Percentiles rank a stretch among this genome's conserved stretches.
phyloP scores from a whole-genome alignment of 2,329 filamentous ascomycete species.

The Apiospora hydei region DNA sequence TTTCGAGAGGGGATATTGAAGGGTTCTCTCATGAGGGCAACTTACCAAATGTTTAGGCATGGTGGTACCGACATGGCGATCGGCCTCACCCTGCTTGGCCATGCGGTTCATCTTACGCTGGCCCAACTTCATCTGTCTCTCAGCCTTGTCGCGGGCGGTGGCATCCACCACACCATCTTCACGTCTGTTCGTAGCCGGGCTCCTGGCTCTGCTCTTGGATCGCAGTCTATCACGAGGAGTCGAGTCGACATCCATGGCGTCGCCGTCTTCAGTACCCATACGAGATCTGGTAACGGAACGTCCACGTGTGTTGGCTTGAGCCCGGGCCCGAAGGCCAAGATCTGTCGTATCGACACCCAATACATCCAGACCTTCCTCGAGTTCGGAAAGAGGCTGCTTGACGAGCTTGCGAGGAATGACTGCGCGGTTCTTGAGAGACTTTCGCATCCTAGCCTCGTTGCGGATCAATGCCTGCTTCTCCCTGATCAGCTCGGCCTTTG shows the following conservation, averaged over 20 bases:
- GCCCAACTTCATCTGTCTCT: slow-evolving; percentile 84
- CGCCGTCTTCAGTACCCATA: slow-evolving; percentile 68
- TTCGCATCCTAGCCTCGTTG: slow-evolving; percentile 95
- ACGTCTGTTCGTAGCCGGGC: slow-evolving; percentile 69
- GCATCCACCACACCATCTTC: slow-evolving; percentile 80
- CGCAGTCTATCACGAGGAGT: slow-evolving; percentile 67
- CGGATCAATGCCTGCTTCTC: slow-evolving; percentile 93
- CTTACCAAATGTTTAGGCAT: slow-evolving; percentile 91
- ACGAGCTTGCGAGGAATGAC: slow-evolving; percentile 85
- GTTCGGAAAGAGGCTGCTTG: slow-evolving; percentile 83
- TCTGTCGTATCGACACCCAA: slow-evolving; percentile 85
- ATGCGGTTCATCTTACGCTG: slow-evolving; percentile 99
- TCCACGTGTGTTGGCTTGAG: slow-evolving; percentile 72
- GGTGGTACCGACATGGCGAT: slow-evolving; percentile 84
- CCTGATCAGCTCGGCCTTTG: slow-evolving; percentile 94
- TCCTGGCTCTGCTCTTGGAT: slow-evolving; percentile 76
- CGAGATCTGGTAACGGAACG: slow-evolving; percentile 72
- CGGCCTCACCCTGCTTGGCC: slow-evolving; percentile 95
- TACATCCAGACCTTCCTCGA: slow-evolving; percentile 84
- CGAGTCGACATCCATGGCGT: slow-evolving; percentile 78
- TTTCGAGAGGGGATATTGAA: not conserved
- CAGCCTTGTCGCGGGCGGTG: slow-evolving; percentile 75
- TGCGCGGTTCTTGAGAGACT: slow-evolving; percentile 95
- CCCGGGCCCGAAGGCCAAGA: slow-evolving; percentile 75
- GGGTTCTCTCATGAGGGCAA: slow-evolving; percentile 36